Base-by-base conservation (phyloP, 78 protist genomes). In the Dictyostelium purpureum region DNA sequence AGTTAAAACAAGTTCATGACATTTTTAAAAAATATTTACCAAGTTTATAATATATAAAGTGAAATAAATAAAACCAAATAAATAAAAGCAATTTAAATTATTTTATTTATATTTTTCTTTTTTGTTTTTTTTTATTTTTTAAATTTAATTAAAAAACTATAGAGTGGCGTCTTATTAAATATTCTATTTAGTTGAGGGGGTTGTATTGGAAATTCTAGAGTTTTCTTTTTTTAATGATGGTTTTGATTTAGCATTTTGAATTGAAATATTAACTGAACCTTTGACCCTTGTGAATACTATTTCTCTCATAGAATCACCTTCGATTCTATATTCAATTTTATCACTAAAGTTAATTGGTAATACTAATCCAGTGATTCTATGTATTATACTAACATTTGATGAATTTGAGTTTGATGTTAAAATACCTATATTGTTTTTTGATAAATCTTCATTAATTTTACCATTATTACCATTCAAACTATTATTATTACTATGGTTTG, bases 231-330 rank as follows among this genome's bases (percentile, higher is more conserved):
- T 74, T n/a, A 40, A 24, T 33, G 51, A 12, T 28, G 65, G 51
- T 74, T 26, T 74, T 33, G 59, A 38, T n/a, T 52, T 49, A 31
- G 69, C 49, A n/a, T 35, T 85, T 73, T 85, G 79, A 19, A 85
- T 85, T 10, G 35, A 28, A 12, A 85, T 37, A 42, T 85, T 70
- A 1, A 85, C 91, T 19, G 91, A 66, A 57, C 91, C 91, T 59
- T 85, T 70, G 1, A 45, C 91, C 42, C 91, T 38, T 3, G 74
- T 73, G 35, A 85, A 85, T 26, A 85, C 35, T 12, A 85, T 73
- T 24, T 85, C 91, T n/a, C 81, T 19, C 54, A 73, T 40, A 14
- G 91, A 85, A 37, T 85, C 91, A 59, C 91, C 91, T 59, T 85
- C 91, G 19, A 73, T 85, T 33, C 76, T 85, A 65, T 73, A 85